Percentiles rank a stretch among this genome's conserved stretches.
phyloP scores from a whole-genome alignment of 2,329 filamentous ascomycete genomes.

The Rhinocladiella mackenziei region DNA sequence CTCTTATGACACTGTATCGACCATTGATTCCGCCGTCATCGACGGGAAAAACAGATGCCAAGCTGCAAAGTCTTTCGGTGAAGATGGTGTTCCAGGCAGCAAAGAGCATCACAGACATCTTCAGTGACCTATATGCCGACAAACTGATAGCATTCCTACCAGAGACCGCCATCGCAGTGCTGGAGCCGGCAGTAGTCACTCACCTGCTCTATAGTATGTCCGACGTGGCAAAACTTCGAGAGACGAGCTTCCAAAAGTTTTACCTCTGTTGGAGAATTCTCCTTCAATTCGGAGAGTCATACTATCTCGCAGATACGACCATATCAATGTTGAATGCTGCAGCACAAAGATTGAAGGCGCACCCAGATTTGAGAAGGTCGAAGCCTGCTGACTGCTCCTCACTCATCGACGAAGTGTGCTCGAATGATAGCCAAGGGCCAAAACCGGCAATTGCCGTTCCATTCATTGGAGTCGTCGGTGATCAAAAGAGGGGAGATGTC shows the following conservation, averaged over 20 bases:
- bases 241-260: slow-evolving; percentile 18
- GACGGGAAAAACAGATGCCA: not conserved
- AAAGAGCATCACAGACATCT: slow-evolving; percentile 78
- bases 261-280: slow-evolving; percentile 24
- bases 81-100: slow-evolving; percentile 55
- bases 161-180: slow-evolving; percentile 16
- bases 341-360: slow-evolving; percentile 13
- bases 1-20: slow-evolving; percentile 22
- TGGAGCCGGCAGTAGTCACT: slow-evolving; percentile 16
- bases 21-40: slow-evolving; percentile 9
- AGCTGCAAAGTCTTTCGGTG: slow-evolving; percentile 1
- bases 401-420: not conserved
- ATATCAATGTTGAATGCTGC: slow-evolving; percentile 18
- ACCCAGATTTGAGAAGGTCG: not conserved
- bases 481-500: no score
- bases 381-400: slow-evolving; percentile 1
- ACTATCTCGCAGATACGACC: slow-evolving; percentile 15
- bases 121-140: slow-evolving; percentile 50
- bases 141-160: slow-evolving; percentile 12
- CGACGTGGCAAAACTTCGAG: slow-evolving; percentile 3
- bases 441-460: slow-evolving; percentile 2
- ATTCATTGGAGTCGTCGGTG: slow-evolving; percentile 7
- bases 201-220: slow-evolving; percentile 22
- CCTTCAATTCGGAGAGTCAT: slow-evolving; percentile 13
- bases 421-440: not conserved